phyloP scores from a whole-genome alignment of 2,329 filamentous ascomycete species.

The Gyromitra esculenta region DNA sequence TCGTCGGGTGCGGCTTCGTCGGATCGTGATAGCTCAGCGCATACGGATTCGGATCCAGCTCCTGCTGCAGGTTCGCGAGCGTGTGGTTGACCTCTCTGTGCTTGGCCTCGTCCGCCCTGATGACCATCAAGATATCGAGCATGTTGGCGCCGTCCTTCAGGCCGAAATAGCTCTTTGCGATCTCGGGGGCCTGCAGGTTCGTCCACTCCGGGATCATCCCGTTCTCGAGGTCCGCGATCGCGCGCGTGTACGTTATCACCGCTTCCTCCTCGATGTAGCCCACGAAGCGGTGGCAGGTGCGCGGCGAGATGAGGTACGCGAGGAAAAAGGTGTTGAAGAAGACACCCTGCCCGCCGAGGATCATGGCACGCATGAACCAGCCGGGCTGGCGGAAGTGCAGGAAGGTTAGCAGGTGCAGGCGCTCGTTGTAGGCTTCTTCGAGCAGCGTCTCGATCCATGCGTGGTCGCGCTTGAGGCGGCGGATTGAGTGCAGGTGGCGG shows the following conservation, averaged over 20 bases:
- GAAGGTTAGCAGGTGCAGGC: slow-evolving; percentile 93
- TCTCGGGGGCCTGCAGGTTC: slow-evolving; percentile 80
- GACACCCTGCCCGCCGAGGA: slow-evolving; percentile 90
- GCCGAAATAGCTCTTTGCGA: slow-evolving; percentile 90
- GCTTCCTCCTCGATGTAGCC: slow-evolving; percentile 98
- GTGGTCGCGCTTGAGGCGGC: slow-evolving; percentile 89
- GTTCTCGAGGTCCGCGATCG: slow-evolving; percentile 84
- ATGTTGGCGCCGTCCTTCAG: slow-evolving; percentile 87
- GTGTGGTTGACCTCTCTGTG: slow-evolving; percentile 97
- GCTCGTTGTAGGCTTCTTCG: slow-evolving; percentile 90
- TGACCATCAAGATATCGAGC: slow-evolving; percentile 86
- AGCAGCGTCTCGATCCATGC: slow-evolving; percentile 94
- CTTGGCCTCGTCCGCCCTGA: slow-evolving; percentile 87
- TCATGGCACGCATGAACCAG: slow-evolving; percentile 90
- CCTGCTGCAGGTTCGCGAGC: slow-evolving; percentile 84
- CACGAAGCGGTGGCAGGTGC: slow-evolving; percentile 92
- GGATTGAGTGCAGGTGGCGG: slow-evolving; percentile 83
- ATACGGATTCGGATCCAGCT: slow-evolving; percentile 90
- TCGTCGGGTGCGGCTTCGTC: slow-evolving; percentile 73
- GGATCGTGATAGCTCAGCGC: slow-evolving; percentile 81
- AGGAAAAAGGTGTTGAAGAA: slow-evolving; percentile 97
- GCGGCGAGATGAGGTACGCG: slow-evolving; percentile 84
- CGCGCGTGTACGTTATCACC: slow-evolving; percentile 91
- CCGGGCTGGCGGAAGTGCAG: slow-evolving; percentile 89
- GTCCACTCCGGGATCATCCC: slow-evolving; percentile 87